Percentiles rank a stretch among this genome's conserved stretches.
phyloP scores from a whole-genome alignment of 2,329 filamentous ascomycete species.

The Amphichorda felina region DNA sequence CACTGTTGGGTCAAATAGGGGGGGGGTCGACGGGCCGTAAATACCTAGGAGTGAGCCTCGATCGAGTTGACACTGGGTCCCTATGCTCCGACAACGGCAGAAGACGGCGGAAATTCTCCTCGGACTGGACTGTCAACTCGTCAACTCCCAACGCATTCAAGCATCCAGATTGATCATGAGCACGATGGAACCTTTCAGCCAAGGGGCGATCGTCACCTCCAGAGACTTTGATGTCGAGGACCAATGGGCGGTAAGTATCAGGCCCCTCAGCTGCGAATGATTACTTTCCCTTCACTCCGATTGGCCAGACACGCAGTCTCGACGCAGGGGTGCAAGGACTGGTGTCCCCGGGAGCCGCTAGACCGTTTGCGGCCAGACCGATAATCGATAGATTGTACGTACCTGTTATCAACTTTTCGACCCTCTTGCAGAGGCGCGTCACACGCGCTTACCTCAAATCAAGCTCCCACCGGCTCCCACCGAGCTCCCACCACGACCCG shows the following conservation, averaged over 20 bases:
- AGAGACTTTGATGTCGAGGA: neutral
- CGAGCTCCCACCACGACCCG: neutral
- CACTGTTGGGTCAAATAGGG: no score
- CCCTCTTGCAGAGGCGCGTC: no score
- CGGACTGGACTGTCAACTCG: no score
- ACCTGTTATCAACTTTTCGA: no score
- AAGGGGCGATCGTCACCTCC: constrained; percentile 2
- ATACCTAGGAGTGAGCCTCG: no score
- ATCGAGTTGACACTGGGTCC: no score
- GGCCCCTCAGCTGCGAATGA: constrained; percentile 4
- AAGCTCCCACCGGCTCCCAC: no score
- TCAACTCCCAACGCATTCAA: no score
- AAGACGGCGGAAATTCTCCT: no score
- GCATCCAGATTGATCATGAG: neutral
- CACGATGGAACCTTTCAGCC: neutral
- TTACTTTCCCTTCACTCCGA: constrained; percentile 3
- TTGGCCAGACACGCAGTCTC: neutral
- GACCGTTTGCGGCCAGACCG: neutral
- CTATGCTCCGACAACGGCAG: no score
- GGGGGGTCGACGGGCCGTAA: neutral
- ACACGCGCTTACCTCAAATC: no score
- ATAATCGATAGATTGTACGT: no score
- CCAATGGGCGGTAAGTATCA: constrained; percentile 1
- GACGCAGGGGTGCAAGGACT: neutral
- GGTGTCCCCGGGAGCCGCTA: neutral